Conservation (phyloP, 2,329 filamentous ascomycete species). For the Penicillium sp. region DNA sequence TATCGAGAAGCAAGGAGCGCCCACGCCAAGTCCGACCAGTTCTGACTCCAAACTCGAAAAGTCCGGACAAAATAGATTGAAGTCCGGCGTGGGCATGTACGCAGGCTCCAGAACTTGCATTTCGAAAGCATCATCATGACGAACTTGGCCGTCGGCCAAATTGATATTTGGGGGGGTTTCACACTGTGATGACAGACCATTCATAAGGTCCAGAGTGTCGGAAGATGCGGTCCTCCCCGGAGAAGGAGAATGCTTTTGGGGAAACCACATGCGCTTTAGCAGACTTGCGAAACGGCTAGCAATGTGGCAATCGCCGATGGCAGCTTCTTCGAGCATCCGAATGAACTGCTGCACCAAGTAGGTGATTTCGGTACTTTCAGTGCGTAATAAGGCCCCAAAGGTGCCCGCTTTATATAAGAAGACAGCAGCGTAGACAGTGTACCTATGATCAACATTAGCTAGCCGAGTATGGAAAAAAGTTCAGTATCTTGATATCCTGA, state of each 20-base stretch:
- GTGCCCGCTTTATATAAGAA: slow-evolving; percentile 18
- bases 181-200: too few relatives aligned
- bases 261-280: slow-evolving; percentile 14
- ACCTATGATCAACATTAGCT: slow-evolving; percentile 3
- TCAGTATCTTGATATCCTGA: too few relatives aligned
- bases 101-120: background rate
- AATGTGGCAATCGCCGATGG: slow-evolving; percentile 12
- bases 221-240: too few relatives aligned
- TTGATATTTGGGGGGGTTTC: too few relatives aligned
- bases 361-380: background rate
- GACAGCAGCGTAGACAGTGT: slow-evolving; percentile 15
- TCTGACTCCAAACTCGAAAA: slow-evolving; percentile 9
- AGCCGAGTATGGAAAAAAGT: background rate
- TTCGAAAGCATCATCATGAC: background rate
- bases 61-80: slow-evolving; percentile 9
- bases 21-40: too few relatives aligned
- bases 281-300: slow-evolving; percentile 7
- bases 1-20: too few relatives aligned
- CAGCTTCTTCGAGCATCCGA: slow-evolving; percentile 8
- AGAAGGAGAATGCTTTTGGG: too few relatives aligned
- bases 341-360: slow-evolving; percentile 12
- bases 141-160: too few relatives aligned
- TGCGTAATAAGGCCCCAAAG: slow-evolving; percentile 9
- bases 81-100: slow-evolving; percentile 2
- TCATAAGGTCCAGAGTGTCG: too few relatives aligned